phyloP scores from a whole-genome alignment of 1,139 yeast species.

The Zygotorulaspora mrakii region DNA sequence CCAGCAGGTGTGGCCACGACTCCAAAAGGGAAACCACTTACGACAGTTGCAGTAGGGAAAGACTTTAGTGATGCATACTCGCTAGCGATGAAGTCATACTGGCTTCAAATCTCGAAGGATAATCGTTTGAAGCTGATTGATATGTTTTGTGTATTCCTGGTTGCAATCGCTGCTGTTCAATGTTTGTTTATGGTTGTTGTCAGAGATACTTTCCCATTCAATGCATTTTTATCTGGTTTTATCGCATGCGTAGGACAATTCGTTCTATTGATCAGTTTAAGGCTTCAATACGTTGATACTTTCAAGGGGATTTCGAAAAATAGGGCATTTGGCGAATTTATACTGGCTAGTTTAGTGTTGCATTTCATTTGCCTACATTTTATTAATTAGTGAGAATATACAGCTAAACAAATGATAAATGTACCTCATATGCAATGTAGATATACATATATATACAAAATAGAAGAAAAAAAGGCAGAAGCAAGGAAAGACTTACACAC shows the following conservation, averaged over 20 bases:
- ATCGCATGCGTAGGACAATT: conserved; percentile 92
- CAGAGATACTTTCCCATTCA: conserved; percentile 87
- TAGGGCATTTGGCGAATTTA: conserved; percentile 83
- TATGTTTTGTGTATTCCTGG: conserved; percentile 67
- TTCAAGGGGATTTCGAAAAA: conserved; percentile 63
- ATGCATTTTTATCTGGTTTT: conserved; percentile 93
- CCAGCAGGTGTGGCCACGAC: conserved; percentile 25
- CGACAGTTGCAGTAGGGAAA: conserved; percentile 22
- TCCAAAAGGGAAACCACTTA: conserved; percentile 15
- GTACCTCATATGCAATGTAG: conserved; percentile 4
- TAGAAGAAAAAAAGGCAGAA: no score
- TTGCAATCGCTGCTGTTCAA: conserved; percentile 71
- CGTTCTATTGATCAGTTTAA: conserved; percentile 73
- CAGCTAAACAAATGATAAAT: background rate
- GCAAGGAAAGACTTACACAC: no score
- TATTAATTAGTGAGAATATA: conserved; percentile 53
- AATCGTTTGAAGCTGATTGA: conserved; percentile 63
- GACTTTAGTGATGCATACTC: conserved; percentile 50
- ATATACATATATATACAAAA: conserved; percentile 7
- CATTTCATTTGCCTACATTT: conserved; percentile 91
- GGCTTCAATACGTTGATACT: conserved; percentile 60
- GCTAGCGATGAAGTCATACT: conserved; percentile 49
- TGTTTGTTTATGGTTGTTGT: conserved; percentile 70
- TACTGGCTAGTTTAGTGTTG: conserved; percentile 80
- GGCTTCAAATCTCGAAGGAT: conserved; percentile 34